Base-by-base conservation (phyloP, 495 filamentous ascomycete genomes). In the Cetradonia linearis region DNA sequence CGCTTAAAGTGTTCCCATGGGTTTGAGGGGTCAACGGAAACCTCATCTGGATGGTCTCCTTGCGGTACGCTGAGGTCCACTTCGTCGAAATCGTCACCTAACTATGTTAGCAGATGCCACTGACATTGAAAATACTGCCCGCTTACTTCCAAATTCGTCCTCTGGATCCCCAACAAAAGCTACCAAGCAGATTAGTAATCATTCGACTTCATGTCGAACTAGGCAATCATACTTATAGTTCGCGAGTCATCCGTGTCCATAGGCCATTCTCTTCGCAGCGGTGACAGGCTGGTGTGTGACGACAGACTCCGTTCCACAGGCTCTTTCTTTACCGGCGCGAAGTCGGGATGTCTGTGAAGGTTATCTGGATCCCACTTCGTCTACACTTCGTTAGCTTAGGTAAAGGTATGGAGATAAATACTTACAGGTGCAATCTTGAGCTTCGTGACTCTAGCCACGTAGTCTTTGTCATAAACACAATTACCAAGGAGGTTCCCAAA, bases 401-500 rank as follows among this genome's bases (percentile, higher is more conserved):
- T 57, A 30, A 13, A 10, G 38, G 16, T 8, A 44, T 9, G 36
- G 14, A n/a, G 38, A 23, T 36, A 10, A n/a, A 38, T 23, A 68
- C 77, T 61, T 75, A 81, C 78, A 18, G 83, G 81, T 37, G 71
- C 73, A 30, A 80, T 78, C 74, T 89, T 96, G 53, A 97, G 72
- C 73, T 87, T 94, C 6, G 83, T 85, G 13, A 96, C 86, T 69
- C 88, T 89, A 38, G 80, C 72, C 60, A 97, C 73, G 70, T 95
- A 98, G 49, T 92, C 83, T 68, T 96, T 96, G 70, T 98, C 93
- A 75, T 97, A 96, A 58, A 98, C 82, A 73, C 93, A 98, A 70
- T 97, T 97, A 20, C 93, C 93, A 60, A 98, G 78, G 16, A 96
- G 85, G 67, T 98, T 98, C 47, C 93, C 93, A 72, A 98, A 98